Base-by-base conservation (phyloP, 2,329 filamentous ascomycete species). In the Sodiomyces alkalinus region DNA sequence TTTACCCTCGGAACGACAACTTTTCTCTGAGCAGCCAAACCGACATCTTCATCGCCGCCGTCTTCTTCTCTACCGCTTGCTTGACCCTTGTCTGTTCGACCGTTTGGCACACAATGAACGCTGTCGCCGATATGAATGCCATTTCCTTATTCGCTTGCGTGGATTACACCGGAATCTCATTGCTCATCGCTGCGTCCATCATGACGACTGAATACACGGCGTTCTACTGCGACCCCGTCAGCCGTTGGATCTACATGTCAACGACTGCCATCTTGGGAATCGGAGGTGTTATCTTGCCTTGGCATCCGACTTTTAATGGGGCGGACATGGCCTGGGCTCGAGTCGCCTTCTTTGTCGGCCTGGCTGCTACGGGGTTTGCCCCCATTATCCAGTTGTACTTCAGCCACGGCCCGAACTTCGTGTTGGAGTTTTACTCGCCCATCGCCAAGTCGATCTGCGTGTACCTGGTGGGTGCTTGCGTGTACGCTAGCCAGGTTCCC, bases 81-180 rank as follows among this genome's bases (percentile, higher is more conserved):
- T 85, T 96, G 53, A 96, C 87, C 46, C 70, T 98, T 31, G 74
- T 87, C 47, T 98, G 90, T 73, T 92, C 80, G 36, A 87, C 79
- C 38, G 74, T 96, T 47, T 98, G 90, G 90, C 90, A 98, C 58
- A 94, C 90, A 16, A 96, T 98, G 85, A 93, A 87, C 58, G 83
- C 82, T 43, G 92, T 96, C 30, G 85, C 87, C 12, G 81, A 92
- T 41, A 76, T 92, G 44, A 72, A 74, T 13, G 70, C 92, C 22
- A 79, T 98, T 56, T 90, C 92, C 49, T 79, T 85, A 36, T 96
- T 98, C 45, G 90, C 90, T 12, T 98, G 90, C 51, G 85, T 98
- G 33, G 90, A 98, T 53, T 98, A 98, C 56, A 96, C 90, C 0
- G 90, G 90, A 31, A 98, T 98, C 41, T 93, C 86, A 2, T 63